These are phyloP conservation scores for Coccinonectria pachysandricola DNA, from an alignment of 2,329 filamentous ascomycete species.

Conservation along the genomic window DNA sequence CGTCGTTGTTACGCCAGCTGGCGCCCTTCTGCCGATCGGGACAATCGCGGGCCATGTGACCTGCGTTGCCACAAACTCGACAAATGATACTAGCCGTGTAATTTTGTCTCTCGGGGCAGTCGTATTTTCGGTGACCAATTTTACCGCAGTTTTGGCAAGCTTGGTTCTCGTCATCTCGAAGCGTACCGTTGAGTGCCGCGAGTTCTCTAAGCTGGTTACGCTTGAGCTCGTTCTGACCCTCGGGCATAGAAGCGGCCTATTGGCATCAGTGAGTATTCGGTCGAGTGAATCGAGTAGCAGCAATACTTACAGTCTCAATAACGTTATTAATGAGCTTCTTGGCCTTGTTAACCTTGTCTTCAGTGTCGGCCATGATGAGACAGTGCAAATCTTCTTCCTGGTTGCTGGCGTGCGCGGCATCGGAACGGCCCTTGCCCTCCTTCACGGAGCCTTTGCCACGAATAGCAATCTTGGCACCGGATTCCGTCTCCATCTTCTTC, in stretches of 20 bases:
- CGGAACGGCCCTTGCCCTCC: constrained; percentile 97
- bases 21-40: constrained; percentile 84
- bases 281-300: too few relatives aligned
- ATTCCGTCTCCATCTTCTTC: constrained; percentile 99
- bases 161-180: constrained; percentile 98
- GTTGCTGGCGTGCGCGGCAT: constrained; percentile 98
- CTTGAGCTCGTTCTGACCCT: constrained; percentile 98
- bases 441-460: constrained; percentile 99
- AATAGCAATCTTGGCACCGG: constrained; percentile 96
- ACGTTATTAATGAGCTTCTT: constrained; percentile 98
- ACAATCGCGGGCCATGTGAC: constrained; percentile 97
- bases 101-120: constrained; percentile 95
- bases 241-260: constrained; percentile 95
- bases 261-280: too few relatives aligned
- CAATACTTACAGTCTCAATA: constrained; percentile 92
- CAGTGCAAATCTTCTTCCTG: constrained; percentile 99
- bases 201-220: constrained; percentile 96
- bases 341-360: constrained; percentile 98
- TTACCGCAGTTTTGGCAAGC: constrained; percentile 98
- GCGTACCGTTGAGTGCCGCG: constrained; percentile 93
- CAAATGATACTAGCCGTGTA: constrained; percentile 99
- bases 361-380: constrained; percentile 98
- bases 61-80: constrained; percentile 93
- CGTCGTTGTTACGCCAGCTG: constrained; percentile 78
- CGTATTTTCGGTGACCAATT: constrained; percentile 97